Percentiles rank a stretch among this genome's conserved stretches.
These are phyloP conservation scores for Cystobasidium slooffiae DNA, from an alignment of 1,284 basidiomycete genomes.

Conservation along the genomic window DNA sequence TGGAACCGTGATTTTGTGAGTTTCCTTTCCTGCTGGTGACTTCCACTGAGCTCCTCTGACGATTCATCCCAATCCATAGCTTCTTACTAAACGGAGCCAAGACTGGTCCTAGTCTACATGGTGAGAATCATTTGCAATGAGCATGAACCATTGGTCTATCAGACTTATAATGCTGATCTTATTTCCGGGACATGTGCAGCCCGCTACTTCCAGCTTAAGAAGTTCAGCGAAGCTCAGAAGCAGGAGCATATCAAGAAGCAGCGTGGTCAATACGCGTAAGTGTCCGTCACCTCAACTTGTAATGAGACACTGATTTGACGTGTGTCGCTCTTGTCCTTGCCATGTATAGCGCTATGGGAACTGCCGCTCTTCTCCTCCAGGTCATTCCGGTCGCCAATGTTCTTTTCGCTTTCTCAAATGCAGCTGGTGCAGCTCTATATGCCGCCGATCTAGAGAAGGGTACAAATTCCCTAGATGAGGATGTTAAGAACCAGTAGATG, in stretches of 20 bases:
- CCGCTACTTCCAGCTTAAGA: slow-evolving; percentile 45
- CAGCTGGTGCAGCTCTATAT: slow-evolving; percentile 41
- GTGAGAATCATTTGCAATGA: neutral
- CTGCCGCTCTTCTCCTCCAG: slow-evolving; percentile 38
- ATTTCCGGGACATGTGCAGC: neutral
- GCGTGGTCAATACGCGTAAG: slow-evolving; percentile 37
- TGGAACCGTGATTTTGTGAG: slow-evolving; percentile 39
- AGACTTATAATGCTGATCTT: neutral
- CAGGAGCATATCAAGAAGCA: slow-evolving; percentile 30
- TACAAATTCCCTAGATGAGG: slow-evolving; percentile 20
- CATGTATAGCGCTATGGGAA: slow-evolving; percentile 34
- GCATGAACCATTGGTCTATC: neutral
- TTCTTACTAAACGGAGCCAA: slow-evolving; percentile 42
- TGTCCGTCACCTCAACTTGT: neutral
- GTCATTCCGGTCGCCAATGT: slow-evolving; percentile 40
- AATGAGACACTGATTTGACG: neutral
- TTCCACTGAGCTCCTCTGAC: neutral
- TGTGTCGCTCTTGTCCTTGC: neutral
- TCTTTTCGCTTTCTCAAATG: slow-evolving; percentile 42
- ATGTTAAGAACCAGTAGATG: slow-evolving; percentile 28
- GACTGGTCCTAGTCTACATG: slow-evolving; percentile 34
- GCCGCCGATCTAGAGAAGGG: slow-evolving; percentile 43
- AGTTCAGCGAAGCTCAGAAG: slow-evolving; percentile 24
- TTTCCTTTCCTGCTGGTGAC: too few species aligned
- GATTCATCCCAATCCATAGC: neutral